Evolutionary conservation across 495 filamentous ascomycete species (phyloP), one percentile per base, ranked within the genome.

Genomic region (Sphaerosporella brunnea): DNA sequence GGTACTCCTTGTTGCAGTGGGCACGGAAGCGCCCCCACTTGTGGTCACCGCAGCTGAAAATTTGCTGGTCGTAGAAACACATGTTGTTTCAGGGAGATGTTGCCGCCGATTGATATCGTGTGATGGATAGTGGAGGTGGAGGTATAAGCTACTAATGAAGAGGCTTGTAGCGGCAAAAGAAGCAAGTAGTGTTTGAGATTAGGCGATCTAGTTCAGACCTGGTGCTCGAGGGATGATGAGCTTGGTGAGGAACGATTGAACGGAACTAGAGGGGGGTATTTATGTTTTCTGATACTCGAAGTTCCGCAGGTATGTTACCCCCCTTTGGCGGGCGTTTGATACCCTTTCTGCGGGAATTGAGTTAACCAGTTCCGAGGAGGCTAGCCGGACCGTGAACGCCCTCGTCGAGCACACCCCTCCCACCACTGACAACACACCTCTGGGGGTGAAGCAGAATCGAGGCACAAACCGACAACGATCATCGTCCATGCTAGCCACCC

Each of bases 1-100:
- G 84, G 69, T 96, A 94, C 60, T 97, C 90, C 66, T 80, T 82
- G 63, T 81, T 78, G 75, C 92, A 97, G 54, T 94, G 90, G 65
- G 87, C 74, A 52, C 82, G 78, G 72, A 96, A 95, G 64, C 78
- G 78, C 55, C 83, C 82, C 90, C 92, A 97, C 65, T 87, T 88
- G 77, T 78, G 95, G 71, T 90, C 88, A 59, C 79, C 79, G 67
- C 90, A 97, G 34, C 47, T 51, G 41, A 57, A 61, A 24, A 61
- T 61, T 51, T 61, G 58, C 48, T 61, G 58, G 35, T 61, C 58
- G 45, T 61, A 61, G 51, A 61, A 61, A 46, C 58, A 61, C 58
- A 61, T 61, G 37, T 50, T 58, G 56, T 59, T 59, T 59, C 48
- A 39, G 23, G 32, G 43, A 19, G 43, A 16, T 48, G 52, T 50